Conservation (phyloP, 305 asterid species). For the Fraxinus albicans region DNA sequence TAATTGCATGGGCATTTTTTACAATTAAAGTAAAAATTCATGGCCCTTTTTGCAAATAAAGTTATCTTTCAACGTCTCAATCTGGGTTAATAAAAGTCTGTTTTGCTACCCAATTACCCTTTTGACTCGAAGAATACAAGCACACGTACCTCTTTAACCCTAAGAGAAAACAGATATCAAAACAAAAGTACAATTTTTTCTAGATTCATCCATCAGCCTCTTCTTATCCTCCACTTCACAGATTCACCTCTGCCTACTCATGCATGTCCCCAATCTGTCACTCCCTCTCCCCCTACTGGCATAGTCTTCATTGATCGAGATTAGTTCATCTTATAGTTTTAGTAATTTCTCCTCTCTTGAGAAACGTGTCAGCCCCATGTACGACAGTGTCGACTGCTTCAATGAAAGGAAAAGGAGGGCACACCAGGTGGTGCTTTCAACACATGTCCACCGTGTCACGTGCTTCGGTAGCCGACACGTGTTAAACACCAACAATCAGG, state of each 20-base stretch:
- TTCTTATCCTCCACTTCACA: background rate
- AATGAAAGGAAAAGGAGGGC: background rate
- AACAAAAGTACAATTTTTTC: background rate
- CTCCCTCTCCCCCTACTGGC: background rate
- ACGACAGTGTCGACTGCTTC: background rate
- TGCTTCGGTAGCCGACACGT: background rate
- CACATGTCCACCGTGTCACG: background rate
- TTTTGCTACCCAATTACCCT: background rate
- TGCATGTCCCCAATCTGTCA: background rate
- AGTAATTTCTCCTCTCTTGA: background rate
- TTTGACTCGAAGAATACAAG: background rate
- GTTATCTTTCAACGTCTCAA: background rate
- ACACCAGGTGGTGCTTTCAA: background rate
- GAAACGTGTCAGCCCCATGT: background rate
- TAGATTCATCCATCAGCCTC: background rate
- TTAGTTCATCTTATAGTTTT: background rate
- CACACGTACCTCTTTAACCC: background rate
- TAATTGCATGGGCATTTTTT: background rate
- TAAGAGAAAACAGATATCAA: background rate
- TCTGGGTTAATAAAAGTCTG: background rate
- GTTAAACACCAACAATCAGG: background rate
- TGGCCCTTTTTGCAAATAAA: background rate
- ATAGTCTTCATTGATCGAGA: background rate
- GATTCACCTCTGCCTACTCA: background rate
- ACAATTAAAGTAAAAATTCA: background rate